phyloP scores from a whole-genome alignment of 1,284 basidiomycete genomes.

The Phellinidium pouzarii region DNA sequence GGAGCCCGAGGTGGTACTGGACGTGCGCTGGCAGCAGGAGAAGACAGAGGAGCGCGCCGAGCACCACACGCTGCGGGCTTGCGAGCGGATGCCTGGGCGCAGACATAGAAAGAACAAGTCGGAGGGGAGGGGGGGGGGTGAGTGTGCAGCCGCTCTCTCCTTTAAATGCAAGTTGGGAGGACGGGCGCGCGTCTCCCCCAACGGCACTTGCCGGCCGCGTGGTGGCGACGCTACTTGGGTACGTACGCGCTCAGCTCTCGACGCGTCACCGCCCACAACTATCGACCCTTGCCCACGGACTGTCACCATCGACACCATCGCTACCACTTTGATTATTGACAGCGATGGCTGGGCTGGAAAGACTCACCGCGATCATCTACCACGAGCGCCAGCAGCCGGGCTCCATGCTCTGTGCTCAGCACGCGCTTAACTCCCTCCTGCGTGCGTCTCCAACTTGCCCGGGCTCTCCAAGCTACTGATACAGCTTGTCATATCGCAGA shows the following conservation, averaged over 20 bases:
- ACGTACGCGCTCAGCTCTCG: background rate
- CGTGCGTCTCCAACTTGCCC: conserved; percentile 40
- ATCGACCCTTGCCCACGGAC: background rate
- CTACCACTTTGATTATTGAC: background rate
- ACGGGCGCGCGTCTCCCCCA: background rate
- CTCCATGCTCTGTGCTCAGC: conserved; percentile 82
- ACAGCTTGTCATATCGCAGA: conserved; percentile 37
- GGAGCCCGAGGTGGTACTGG: background rate
- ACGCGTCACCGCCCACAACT: conserved; percentile 10
- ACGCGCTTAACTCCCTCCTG: conserved; percentile 74
- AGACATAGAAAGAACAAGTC: background rate
- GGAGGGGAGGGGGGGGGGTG: background rate
- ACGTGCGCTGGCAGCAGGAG: background rate
- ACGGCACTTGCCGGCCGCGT: background rate
- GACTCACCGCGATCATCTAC: conserved; percentile 54
- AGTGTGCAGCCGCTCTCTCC: conserved; percentile 4
- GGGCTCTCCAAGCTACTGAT: conserved; percentile 7
- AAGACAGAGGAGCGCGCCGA: background rate
- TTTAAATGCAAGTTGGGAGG: background rate
- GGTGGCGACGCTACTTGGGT: background rate
- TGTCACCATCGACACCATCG: background rate
- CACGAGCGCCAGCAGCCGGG: conserved; percentile 71
- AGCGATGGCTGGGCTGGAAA: conserved; percentile 51
- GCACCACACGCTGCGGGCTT: background rate
- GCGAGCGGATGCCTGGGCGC: background rate